Evolutionary conservation across 202 grass and related monocot species (phyloP), one percentile per base, ranked within the genome.

Genomic region (Carex arenaria): DNA sequence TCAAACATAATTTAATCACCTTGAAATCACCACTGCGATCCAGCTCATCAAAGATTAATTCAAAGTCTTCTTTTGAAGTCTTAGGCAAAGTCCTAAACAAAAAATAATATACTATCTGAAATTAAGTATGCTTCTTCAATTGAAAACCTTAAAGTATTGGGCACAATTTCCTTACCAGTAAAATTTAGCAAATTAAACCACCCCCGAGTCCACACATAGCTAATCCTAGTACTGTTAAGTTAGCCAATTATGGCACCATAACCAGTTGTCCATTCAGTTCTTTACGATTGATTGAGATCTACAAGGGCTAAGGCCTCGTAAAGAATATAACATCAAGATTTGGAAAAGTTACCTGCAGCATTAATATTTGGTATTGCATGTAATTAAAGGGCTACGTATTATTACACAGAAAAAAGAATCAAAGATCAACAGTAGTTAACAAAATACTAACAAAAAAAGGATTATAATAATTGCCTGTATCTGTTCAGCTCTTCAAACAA

Each of bases 21-120:
- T 98, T 95, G 81, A 98, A 98, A 89, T 98, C 95, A 83, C 92
- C 95, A 90, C 95, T 98, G 23, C 64, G 84, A 88, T 98, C 95
- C 86, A 98, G 89, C 85, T 98, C 95, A 12, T 67, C 69, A 85
- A 98, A 98, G 76, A 98, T 95, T 72, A 93, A 85, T 89, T 95
- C 95, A 85, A 93, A 98, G 90, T 98, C 95, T 82, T 98, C 95
- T 90, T 67, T 92, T 85, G 95, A 98, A 49, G 87, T 98, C 68
- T 90, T 98, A 26, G 95, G 95, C 75, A 98, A 89, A 2, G 95
- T 94, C 88, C 95, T 98, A 87, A 76, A 20, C 23, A 72, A 61
- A 61, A 68, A 22, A 69, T 73, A 74, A 84, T 36, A 77, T 52
- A 11, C 7, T 13, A 56, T 15, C 28, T 76, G 14, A 76, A 55